Conservation (phyloP, 208 protist genomes). For the Leishmania lainsoni region DNA sequence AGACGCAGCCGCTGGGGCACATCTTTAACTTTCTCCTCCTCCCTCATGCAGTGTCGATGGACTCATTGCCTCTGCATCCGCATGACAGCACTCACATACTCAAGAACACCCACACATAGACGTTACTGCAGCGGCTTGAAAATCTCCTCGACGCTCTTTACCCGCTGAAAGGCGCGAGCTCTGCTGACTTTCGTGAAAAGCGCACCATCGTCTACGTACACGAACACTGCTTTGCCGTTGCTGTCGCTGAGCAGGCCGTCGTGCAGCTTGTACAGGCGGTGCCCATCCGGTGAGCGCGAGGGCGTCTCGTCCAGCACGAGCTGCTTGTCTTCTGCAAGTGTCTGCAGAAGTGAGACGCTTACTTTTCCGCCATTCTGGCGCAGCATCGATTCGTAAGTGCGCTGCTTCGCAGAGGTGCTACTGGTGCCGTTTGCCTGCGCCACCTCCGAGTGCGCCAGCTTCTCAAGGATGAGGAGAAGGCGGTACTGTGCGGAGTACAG, state of each 20-base stretch:
- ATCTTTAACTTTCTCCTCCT: background rate
- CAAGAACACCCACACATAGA: background rate
- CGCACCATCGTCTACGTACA: conserved; percentile 76
- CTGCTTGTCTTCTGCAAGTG: conserved; percentile 73
- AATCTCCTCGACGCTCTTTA: conserved; percentile 75
- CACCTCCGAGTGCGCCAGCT: conserved; percentile 58
- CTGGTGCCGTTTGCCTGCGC: conserved; percentile 48
- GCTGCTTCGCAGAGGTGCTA: conserved; percentile 54
- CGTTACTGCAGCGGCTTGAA: conserved; percentile 39
- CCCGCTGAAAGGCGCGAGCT: conserved; percentile 45
- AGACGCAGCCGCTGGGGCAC: background rate
- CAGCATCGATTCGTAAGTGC: conserved; percentile 65
- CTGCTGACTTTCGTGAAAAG: conserved; percentile 59
- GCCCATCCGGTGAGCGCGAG: conserved; percentile 58
- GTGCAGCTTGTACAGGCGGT: conserved; percentile 71
- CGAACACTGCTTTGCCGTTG: conserved; percentile 39
- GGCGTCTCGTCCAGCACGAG: conserved; percentile 67
- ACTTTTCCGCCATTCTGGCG: conserved; percentile 69
- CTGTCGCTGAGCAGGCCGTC: conserved; percentile 23
- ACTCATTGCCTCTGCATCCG: background rate
- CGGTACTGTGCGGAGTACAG: conserved; percentile 72
- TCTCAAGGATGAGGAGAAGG: conserved; percentile 71
- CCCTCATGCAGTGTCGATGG: background rate
- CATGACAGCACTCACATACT: background rate
- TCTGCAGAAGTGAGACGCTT: conserved; percentile 58